Base-by-base conservation (phyloP, 2,329 filamentous ascomycete species). In the Curvularia eragrostidis region DNA sequence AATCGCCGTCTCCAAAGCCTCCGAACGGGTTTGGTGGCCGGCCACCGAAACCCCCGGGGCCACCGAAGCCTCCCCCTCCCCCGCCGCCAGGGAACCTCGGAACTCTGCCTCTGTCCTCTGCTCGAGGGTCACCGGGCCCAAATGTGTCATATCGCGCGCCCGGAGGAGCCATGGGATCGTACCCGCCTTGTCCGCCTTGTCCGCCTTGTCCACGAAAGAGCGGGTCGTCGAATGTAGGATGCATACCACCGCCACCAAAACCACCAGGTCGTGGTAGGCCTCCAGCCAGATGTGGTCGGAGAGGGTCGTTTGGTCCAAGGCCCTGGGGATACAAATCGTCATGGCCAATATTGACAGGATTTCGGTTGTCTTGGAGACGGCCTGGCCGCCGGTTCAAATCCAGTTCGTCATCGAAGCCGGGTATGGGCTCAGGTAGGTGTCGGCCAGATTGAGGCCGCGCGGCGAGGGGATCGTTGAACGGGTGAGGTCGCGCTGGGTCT, bases 201-300 rank as follows among this genome's bases (percentile, higher is more conserved):
- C 78, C 77, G 1, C 81, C 83, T 6, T 80, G 80, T 0, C 88
- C 89, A 5, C 84, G 84, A 72, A 97, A 97, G 47, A 97, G 77
- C 6, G 91, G 92, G 72, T 98, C 93, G 68, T 97, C 92, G 74
- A 97, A 95, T 0, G 93, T 96, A 0, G 95, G 95, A 77, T 97
- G 91, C 95, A 99, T 99, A 0, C 95, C 95, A 9, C 89, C 87
- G 12, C 89, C 87, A 10, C 84, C 84, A 19, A 87, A 85, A n/a
- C 83, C 79, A 21, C 82, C 81, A 5, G 87, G 76, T 0, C 86
- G 84, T 42, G 78, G 78, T n/a, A 85, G 79, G 47, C 85, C 83
- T 51, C 85, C 83, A 6, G 87, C 85, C 54, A 91, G 85, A 2
- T 85, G 84, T 4, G 86, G 85, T 30, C 90, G 81, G 3, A 97